These are phyloP conservation scores for Bimuria novae-zelandiae DNA, from an alignment of 2,329 filamentous ascomycete genomes.

Conservation along the genomic window DNA sequence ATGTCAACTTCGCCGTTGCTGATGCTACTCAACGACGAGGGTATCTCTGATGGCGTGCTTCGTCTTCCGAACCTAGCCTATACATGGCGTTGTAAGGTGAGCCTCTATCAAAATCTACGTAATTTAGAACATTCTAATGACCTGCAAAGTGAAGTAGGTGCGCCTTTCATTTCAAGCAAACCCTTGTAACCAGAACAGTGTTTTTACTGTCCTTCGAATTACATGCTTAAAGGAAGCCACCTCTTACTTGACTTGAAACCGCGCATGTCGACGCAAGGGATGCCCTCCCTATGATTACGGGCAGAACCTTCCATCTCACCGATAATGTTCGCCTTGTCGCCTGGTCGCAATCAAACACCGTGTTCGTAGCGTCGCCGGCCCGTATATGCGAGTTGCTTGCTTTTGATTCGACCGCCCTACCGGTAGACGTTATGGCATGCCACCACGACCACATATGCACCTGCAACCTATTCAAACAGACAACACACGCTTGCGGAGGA, in stretches of 20 bases:
- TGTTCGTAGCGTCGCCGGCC: constrained; percentile 27
- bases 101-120: not conserved
- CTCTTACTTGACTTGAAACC: constrained; percentile 6
- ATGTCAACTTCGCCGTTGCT: not conserved
- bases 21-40: not conserved
- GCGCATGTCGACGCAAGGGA: not conserved
- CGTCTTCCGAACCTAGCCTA: constrained; percentile 3
- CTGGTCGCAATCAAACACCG: constrained; percentile 22
- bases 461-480: constrained; percentile 24
- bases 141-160: not conserved
- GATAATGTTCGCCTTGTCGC: constrained; percentile 7
- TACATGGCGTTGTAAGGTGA: not conserved
- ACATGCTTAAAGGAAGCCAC: not conserved
- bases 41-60: not conserved
- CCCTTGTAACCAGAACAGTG: not conserved
- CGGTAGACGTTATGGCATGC: constrained; percentile 17
- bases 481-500: constrained; percentile 23
- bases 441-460: constrained; percentile 18
- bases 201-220: not conserved
- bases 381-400: constrained; percentile 26
- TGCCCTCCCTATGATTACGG: not conserved
- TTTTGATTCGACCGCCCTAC: constrained; percentile 27
- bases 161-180: not conserved
- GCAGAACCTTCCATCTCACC: constrained; percentile 2
- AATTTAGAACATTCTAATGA: not conserved